Percentiles rank a stretch among this genome's conserved stretches.
Evolutionary conservation across 2,329 filamentous ascomycete species (phyloP).

Genomic region (Cercospora sp.): DNA sequence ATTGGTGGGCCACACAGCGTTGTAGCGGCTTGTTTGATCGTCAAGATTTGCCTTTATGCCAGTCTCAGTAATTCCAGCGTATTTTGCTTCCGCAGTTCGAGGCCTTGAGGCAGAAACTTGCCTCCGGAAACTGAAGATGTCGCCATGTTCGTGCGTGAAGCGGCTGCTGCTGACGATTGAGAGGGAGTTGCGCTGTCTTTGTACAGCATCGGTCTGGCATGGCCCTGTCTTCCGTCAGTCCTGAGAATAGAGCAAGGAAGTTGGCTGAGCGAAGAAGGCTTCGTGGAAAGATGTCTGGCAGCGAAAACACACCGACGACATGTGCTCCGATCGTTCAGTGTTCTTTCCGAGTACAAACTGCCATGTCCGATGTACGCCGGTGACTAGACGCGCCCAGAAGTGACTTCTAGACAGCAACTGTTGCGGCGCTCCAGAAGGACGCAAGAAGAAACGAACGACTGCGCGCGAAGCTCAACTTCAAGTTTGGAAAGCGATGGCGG

Average conservation of each 20-base stretch:
- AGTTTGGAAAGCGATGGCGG: background rate
- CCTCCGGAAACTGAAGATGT: background rate
- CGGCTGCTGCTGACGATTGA: background rate
- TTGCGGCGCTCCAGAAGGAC: background rate
- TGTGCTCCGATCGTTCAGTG: background rate
- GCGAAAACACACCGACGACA: background rate
- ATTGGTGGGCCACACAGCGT: too few species aligned
- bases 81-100: too few species aligned
- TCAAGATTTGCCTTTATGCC: too few species aligned
- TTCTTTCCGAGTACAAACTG: background rate
- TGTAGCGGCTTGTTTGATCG: too few species aligned
- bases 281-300: background rate
- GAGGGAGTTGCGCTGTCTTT: background rate
- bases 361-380: background rate
- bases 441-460: background rate
- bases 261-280: background rate
- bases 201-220: background rate
- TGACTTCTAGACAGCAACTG: background rate
- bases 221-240: background rate
- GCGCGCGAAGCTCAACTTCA: background rate
- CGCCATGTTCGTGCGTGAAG: background rate
- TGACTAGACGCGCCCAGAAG: background rate
- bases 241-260: background rate
- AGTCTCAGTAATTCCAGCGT: background rate
- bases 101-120: too few species aligned